These are phyloP conservation scores for Wolfiporia cocos DNA, from an alignment of 1,284 basidiomycete species.

Conservation along the genomic window DNA sequence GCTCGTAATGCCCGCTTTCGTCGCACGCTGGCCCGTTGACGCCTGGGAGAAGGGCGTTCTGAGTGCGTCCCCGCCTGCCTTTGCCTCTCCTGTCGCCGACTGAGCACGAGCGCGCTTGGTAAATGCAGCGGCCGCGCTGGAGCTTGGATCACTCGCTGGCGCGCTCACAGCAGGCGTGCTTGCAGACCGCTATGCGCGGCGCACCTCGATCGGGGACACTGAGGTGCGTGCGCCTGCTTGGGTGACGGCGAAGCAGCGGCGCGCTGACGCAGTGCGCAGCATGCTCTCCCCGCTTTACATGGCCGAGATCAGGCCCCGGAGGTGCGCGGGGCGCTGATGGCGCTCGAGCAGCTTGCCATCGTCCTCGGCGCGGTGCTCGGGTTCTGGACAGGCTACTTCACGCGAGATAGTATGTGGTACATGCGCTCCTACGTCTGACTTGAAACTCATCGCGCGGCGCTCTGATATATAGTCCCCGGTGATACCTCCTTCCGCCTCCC, in stretches of 20 bases:
- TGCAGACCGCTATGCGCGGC: slow-evolving; percentile 63
- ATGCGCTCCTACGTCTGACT: slow-evolving; percentile 7
- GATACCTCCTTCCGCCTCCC: slow-evolving; percentile 74
- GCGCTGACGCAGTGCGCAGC: slow-evolving; percentile 55
- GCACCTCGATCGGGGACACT: slow-evolving; percentile 71
- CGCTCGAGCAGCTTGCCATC: slow-evolving; percentile 76
- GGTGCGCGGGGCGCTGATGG: slow-evolving; percentile 73
- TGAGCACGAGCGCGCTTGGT: background rate
- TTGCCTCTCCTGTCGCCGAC: background rate
- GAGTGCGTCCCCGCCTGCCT: slow-evolving; percentile 41
- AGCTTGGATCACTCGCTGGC: slow-evolving; percentile 70
- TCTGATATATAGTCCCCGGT: slow-evolving; percentile 35
- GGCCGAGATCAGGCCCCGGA: slow-evolving; percentile 81
- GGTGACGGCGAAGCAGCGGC: slow-evolving; percentile 46
- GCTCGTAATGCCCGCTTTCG: slow-evolving; percentile 76
- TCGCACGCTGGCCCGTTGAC: slow-evolving; percentile 56
- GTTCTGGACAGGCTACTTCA: slow-evolving; percentile 77
- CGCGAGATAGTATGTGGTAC: slow-evolving; percentile 58
- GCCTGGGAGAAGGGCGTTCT: slow-evolving; percentile 70
- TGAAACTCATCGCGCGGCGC: no score
- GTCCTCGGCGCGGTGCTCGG: slow-evolving; percentile 73
- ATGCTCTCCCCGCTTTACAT: slow-evolving; percentile 80
- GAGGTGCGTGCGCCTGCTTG: slow-evolving; percentile 35
- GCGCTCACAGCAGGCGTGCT: slow-evolving; percentile 61
- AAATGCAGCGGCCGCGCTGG: slow-evolving; percentile 63